Evolutionary conservation across 768 basidiomycete species (phyloP), one percentile per base, ranked within the genome.

Genomic region (Nidularia pulvinata): DNA sequence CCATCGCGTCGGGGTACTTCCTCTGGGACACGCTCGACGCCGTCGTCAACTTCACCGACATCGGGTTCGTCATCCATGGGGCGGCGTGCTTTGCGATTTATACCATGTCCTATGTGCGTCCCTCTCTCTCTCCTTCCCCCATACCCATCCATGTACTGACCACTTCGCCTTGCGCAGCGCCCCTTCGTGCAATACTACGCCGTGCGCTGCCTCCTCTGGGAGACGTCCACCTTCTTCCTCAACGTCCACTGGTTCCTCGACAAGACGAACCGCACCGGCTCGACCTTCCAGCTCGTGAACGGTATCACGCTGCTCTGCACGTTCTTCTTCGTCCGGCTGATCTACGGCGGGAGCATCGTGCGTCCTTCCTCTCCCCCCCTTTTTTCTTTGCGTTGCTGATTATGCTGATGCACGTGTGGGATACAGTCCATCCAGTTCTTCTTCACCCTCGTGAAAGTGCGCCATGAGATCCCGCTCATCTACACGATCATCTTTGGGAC

Each of bases 241-340:
- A 90, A 96, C 61, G 83, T 91, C 51, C 91, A 95, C 57, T 94
- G 92, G 92, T 93, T 86, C 68, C 65, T 93, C 56, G 91, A 93
- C 66, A 92, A 93, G 66, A 85, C 79, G 13, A 81, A 83, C 46
- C 83, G 77, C 50, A 91, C 89, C 0, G 91, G 91, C 13, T 79
- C 81, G 30, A 81, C 61, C 2, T 62, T 85, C 33, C 91, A 93
- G 63, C 69, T 89, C 22, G 61, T 88, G 48, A 95, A 95, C 61
- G 92, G 91, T 11, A 54, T 86, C 46, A 65, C 80, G 53, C 78
- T 96, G 36, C 72, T 93, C 37, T 55, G 68, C 33, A 75, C 84
- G 5, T 96, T 95, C 73, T 85, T 89, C 65, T 70, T 75, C 43
- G 81, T 87, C 11, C 76, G 93, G 22, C 73, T 95, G 10, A 63